Conservation (phyloP, 2,329 filamentous ascomycete genomes). For the Alternaria atra region DNA sequence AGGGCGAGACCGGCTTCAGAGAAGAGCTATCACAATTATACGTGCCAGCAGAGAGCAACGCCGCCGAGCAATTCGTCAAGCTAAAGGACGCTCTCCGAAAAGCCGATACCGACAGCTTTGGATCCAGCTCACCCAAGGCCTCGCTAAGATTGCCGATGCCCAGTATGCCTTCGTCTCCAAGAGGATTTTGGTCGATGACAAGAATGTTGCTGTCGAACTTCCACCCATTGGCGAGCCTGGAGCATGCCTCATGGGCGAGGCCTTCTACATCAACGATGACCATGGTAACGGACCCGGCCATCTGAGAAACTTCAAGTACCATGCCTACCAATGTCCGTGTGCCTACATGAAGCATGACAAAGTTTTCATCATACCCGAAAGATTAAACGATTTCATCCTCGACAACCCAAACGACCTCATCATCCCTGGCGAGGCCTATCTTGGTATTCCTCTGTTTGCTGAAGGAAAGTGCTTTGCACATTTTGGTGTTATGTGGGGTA, state of each 20-base stretch:
- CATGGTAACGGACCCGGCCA: conserved; percentile 58
- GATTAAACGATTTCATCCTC: conserved; percentile 65
- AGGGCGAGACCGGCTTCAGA: conserved; percentile 55
- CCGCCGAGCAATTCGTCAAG: conserved; percentile 66
- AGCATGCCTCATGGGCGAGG: conserved; percentile 70
- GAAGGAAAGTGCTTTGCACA: conserved; percentile 73
- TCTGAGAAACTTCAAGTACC: conserved; percentile 69
- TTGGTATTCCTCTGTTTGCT: conserved; percentile 71
- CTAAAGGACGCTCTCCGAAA: conserved; percentile 66
- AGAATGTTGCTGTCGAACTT: conserved; percentile 67
- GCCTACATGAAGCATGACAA: conserved; percentile 77
- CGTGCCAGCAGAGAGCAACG: conserved; percentile 64
- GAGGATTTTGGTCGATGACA: conserved; percentile 67
- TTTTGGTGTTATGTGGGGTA: conserved; percentile 77
- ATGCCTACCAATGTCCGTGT: conserved; percentile 71
- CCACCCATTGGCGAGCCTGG: conserved; percentile 68
- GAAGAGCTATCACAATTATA: conserved; percentile 48
- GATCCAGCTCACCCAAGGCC: conserved; percentile 68
- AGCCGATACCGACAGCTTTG: conserved; percentile 69
- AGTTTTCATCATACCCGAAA: conserved; percentile 72
- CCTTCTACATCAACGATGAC: conserved; percentile 72
- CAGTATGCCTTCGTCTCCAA: conserved; percentile 76
- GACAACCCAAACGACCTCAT: conserved; percentile 70
- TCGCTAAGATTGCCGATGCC: conserved; percentile 69
- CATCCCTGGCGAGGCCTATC: conserved; percentile 70